Conservation (phyloP, 805 yeast species). For the Teunomyces barrocoloradensis region DNA sequence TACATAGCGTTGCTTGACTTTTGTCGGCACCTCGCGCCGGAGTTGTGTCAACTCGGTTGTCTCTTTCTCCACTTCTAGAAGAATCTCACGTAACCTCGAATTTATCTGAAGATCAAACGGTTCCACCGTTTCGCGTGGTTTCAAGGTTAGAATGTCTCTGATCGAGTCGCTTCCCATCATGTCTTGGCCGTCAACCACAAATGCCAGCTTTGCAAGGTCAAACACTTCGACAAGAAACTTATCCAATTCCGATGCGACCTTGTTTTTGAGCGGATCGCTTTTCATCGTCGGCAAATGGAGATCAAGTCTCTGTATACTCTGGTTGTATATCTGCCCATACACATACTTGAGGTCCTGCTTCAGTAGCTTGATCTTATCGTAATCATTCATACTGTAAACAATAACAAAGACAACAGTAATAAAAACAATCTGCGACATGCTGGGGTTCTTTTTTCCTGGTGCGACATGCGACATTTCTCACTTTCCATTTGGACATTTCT, state of each 20-base stretch:
- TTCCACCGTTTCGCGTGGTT: conserved; percentile 48
- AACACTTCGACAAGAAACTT: conserved; percentile 52
- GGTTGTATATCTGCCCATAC: conserved; percentile 40
- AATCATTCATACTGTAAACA: conserved; percentile 10
- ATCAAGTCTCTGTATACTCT: conserved; percentile 45
- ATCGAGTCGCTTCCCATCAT: conserved; percentile 9
- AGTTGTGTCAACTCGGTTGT: conserved; percentile 56
- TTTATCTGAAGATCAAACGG: conserved; percentile 70
- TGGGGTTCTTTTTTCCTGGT: background rate
- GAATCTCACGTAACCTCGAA: conserved; percentile 53
- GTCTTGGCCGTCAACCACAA: conserved; percentile 55
- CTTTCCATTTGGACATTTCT: background rate
- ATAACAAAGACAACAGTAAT: no score
- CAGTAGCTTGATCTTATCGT: conserved; percentile 47
- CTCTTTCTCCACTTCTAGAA: conserved; percentile 60
- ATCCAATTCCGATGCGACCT: conserved; percentile 43
- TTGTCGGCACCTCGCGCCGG: conserved; percentile 51
- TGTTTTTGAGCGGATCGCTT: conserved; percentile 39
- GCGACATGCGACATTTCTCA: conserved; percentile 2
- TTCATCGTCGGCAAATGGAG: conserved; percentile 45
- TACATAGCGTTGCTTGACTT: conserved; percentile 36
- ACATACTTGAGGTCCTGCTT: conserved; percentile 52
- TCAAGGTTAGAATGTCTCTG: conserved; percentile 19
- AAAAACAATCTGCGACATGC: background rate
- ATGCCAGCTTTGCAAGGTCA: conserved; percentile 53